Conservation (phyloP, 768 basidiomycete genomes). For the Termitomyces sp. region DNA sequence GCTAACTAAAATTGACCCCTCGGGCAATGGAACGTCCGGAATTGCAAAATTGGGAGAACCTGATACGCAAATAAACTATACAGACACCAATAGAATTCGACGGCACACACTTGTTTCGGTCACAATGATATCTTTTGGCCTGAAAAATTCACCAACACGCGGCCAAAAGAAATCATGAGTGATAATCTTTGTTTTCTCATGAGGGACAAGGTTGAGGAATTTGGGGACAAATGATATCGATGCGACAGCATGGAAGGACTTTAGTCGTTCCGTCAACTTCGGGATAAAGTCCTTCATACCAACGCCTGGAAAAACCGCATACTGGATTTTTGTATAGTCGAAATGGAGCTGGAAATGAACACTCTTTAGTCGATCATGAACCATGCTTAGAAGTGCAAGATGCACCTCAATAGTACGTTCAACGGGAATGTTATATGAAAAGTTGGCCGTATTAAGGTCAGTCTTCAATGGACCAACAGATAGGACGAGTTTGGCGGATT, state of each 20-base stretch:
- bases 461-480: constrained; percentile 65
- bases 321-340: constrained; percentile 22
- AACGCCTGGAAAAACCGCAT: constrained; percentile 46
- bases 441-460: constrained; percentile 88
- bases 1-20: constrained; percentile 53
- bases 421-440: constrained; percentile 65
- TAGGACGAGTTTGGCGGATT: constrained; percentile 68
- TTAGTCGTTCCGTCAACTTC: constrained; percentile 54
- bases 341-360: constrained; percentile 58
- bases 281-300: constrained; percentile 76
- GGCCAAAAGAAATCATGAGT: constrained; percentile 86
- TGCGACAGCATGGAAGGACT: constrained; percentile 32
- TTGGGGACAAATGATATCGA: constrained; percentile 40
- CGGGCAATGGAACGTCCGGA: constrained; percentile 72
- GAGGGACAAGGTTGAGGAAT: constrained; percentile 37
- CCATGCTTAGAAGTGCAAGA: background rate
- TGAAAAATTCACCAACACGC: constrained; percentile 66
- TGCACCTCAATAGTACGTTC: constrained; percentile 57
- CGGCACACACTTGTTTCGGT: constrained; percentile 69
- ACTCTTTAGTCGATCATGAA: background rate
- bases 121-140: constrained; percentile 69
- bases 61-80: background rate
- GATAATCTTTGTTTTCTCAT: constrained; percentile 47
- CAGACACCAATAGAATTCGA: background rate
- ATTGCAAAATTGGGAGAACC: constrained; percentile 57